Evolutionary conservation across 2,329 filamentous ascomycete genomes (phyloP).

Genomic region (Akanthomyces uredinophilus): DNA sequence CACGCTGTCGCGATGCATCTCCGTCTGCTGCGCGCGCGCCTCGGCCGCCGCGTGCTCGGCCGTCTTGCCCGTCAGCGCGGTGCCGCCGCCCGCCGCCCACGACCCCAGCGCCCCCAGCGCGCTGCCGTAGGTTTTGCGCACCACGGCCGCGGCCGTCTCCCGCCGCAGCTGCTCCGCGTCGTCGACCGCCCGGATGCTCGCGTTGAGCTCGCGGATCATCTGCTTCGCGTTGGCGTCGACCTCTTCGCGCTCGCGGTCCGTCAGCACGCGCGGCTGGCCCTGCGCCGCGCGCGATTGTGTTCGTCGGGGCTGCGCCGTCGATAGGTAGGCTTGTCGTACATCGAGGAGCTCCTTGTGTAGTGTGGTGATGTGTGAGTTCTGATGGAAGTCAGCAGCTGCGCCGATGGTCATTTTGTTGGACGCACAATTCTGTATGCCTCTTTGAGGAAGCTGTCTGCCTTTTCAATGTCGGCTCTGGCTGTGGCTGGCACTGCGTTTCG

Average conservation of each 20-base stretch:
- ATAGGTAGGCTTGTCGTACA: conserved; percentile 87
- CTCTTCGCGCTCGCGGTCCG: conserved; percentile 75
- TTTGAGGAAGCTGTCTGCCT: conserved; percentile 80
- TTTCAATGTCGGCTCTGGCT: conserved; percentile 40
- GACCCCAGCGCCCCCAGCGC: conserved; percentile 59
- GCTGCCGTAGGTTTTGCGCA: conserved; percentile 63
- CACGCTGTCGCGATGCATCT: conserved; percentile 72
- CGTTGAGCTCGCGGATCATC: conserved; percentile 78
- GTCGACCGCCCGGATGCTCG: conserved; percentile 71
- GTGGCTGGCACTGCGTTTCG: conserved; percentile 49
- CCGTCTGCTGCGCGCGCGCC: conserved; percentile 59
- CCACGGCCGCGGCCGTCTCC: conserved; percentile 65
- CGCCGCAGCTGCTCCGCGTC: conserved; percentile 79
- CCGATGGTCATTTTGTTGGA: not conserved
- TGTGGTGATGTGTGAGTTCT: conserved; percentile 82
- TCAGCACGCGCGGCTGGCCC: conserved; percentile 54
- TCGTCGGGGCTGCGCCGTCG: conserved; percentile 63
- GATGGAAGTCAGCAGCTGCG: conserved; percentile 15
- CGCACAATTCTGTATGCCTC: conserved; percentile 89
- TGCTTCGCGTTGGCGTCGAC: conserved; percentile 84
- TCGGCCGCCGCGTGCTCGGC: conserved; percentile 70
- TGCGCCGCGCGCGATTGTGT: conserved; percentile 43
- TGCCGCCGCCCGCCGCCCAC: conserved; percentile 59
- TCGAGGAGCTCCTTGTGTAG: conserved; percentile 74
- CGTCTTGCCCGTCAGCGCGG: conserved; percentile 37